Evolutionary conservation across 148 eudicot genomes (phyloP).

Genomic region (Polygonum aviculare): DNA sequence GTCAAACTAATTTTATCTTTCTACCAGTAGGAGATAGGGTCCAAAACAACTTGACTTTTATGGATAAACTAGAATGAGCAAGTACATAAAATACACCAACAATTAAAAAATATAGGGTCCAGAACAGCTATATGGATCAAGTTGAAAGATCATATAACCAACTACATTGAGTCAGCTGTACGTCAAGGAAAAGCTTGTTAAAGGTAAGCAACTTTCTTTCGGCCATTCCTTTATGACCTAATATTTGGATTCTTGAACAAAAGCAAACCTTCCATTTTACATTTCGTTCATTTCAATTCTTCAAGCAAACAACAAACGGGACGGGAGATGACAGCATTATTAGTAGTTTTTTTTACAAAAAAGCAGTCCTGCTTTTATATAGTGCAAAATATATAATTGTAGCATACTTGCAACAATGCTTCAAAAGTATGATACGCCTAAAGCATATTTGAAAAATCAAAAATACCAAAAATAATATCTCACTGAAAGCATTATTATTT

Average conservation of each 20-base stretch:
- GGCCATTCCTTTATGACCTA: not conserved
- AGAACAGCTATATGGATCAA: not conserved
- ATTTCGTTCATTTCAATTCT: not conserved
- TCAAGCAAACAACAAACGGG: not conserved
- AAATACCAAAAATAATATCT: not conserved
- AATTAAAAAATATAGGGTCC: not conserved
- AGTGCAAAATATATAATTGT: not conserved
- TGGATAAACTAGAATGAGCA: not conserved
- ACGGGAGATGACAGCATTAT: not conserved
- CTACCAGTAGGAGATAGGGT: not conserved
- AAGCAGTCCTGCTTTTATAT: not conserved
- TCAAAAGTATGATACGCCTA: not conserved
- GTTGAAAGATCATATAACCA: not conserved
- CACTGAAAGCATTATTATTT: not conserved
- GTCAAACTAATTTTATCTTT: not conserved
- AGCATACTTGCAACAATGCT: not conserved
- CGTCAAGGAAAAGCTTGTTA: not conserved
- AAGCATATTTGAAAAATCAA: not conserved
- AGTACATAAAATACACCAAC: not conserved
- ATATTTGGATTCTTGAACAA: not conserved
- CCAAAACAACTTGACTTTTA: not conserved
- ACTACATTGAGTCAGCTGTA: not conserved
- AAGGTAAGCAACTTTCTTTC: not conserved
- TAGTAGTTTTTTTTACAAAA: not conserved
- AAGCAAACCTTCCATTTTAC: not conserved